Evolutionary conservation across 2,329 filamentous ascomycete species (phyloP), one percentile per base, ranked within the genome.

Genomic region (Periconia macrospinosa): DNA sequence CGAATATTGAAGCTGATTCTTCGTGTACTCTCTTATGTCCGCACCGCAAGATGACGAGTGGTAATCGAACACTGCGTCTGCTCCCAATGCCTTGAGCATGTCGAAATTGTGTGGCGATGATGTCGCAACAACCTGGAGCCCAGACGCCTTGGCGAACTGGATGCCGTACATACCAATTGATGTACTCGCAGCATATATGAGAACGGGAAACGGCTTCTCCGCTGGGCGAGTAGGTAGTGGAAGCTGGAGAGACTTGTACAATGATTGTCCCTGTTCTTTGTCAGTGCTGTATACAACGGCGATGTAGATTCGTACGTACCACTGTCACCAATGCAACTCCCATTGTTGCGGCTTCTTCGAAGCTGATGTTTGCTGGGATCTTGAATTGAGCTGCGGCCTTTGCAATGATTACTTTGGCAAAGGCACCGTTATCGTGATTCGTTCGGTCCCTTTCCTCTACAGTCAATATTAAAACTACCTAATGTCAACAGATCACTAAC

Each of bases 281-380:
- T 37, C 11, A 37, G 15, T 37, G 5, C 11, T n/a, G 11, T n/a
- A 37, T 6, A 13, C 33, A 3, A 37, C 6, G 11, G 11, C 5
- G 11, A 37, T 6, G 5, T 6, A 37, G 5, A 6, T n/a, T 37
- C n/a, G n/a, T n/a, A n/a, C n/a, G n/a, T n/a, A 37, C 33, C 7
- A 81, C 77, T 2, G 82, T 84, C 11, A 68, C 71, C 45, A 84
- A 69, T 2, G 80, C 82, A 0, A 82, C 75, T 1, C 80, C 79
- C 2, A 85, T 67, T 0, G 81, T 83, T 1, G 79, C 73, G 0
- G 80, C 83, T n/a, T 82, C 79, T 57, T 82, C 77, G 59, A 80
- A 79, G 44, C 74, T 77, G 53, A 84, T 50, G 44, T 68, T 67
- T 17, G 81, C 76, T 0, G 81, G 77, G 7, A 84, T 71, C 41